Evolutionary conservation across 139 green algal species (phyloP), one percentile per base, ranked within the genome.

Genomic region (Chlorokybus atmophyticus): DNA sequence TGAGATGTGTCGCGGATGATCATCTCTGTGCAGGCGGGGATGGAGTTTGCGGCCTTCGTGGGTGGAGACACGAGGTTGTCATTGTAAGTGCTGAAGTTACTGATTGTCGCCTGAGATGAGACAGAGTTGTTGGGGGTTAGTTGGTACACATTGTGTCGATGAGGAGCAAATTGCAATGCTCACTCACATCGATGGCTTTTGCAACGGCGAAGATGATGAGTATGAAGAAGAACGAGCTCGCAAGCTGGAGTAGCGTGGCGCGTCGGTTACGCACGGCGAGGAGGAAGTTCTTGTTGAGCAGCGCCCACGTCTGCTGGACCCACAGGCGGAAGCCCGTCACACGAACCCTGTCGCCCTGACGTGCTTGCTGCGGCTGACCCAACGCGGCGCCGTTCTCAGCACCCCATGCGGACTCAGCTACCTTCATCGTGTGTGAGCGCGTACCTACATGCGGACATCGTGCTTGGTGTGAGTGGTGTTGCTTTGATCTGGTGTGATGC

Each of bases 221-320:
- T 53, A 94, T 75, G 75, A 94, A 93, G 30, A 94, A 75, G 53
- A 85, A 78, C 1, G 90, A 77, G 0, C 87, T 78, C 0, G 71
- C 55, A 6, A 94, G 32, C 8, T 88, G 76, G 14, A 94, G 66
- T 0, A 78, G 3, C 0, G 84, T 94, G 2, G 87, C 56, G 0
- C 71, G 61, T n/a, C 70, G 51, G 72, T 87, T 95, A 27, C 87
- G 72, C 70, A 73, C 86, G 3, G 79, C 29, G 2, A 74, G 19
- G 8, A 70, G n/a, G 4, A 38, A 40, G 55, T 74, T 74, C 35
- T 74, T 74, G 3, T 49, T 19, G 27, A 71, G 7, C 2, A 74
- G 59, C 4, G 66, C 66, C 28, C 29, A 29, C 17, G 24, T 47
- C 58, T 73, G 64, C 59, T 71, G 59, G 29, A 29, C 14, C 19